Percentiles rank a stretch among this genome's conserved stretches.
These are phyloP conservation scores for Naumovozyma baii DNA, from an alignment of 805 yeast genomes.

Conservation along the genomic window DNA sequence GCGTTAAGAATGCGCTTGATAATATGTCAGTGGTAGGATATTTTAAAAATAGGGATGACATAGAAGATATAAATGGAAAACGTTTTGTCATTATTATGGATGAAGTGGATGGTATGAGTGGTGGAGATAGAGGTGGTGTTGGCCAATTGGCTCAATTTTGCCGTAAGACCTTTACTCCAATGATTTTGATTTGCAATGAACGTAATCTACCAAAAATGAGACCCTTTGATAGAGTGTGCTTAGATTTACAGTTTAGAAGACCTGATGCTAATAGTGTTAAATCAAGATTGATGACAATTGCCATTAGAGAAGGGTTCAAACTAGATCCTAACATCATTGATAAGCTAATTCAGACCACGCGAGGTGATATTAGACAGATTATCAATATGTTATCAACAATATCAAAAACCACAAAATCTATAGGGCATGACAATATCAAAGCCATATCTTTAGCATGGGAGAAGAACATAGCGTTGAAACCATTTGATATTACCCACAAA, in stretches of 20 bases:
- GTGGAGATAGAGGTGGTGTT: constrained; percentile 98
- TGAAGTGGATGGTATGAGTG: constrained; percentile 98
- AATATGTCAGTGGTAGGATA: constrained; percentile 80
- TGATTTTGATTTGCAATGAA: constrained; percentile 90
- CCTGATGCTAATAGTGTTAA: constrained; percentile 77
- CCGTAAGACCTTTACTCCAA: constrained; percentile 75
- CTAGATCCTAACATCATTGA: constrained; percentile 75
- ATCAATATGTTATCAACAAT: constrained; percentile 82
- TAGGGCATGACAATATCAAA: constrained; percentile 50
- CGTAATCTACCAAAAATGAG: constrained; percentile 89
- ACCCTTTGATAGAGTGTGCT: constrained; percentile 77
- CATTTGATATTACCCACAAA: constrained; percentile 77
- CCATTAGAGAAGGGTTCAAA: constrained; percentile 71
- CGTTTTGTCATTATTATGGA: constrained; percentile 88
- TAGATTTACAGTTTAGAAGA: constrained; percentile 76
- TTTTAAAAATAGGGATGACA: constrained; percentile 36
- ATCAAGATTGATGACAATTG: constrained; percentile 82
- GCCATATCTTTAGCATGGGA: constrained; percentile 67
- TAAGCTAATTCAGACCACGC: constrained; percentile 73
- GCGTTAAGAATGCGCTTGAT: constrained; percentile 59
- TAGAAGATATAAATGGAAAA: constrained; percentile 33
- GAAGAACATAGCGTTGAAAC: constrained; percentile 81
- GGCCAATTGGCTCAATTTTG: constrained; percentile 88
- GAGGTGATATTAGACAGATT: constrained; percentile 89
- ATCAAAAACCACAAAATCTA: constrained; percentile 55